Base-by-base conservation (phyloP, 116 monocot genomes). In the Iris pallida region DNA sequence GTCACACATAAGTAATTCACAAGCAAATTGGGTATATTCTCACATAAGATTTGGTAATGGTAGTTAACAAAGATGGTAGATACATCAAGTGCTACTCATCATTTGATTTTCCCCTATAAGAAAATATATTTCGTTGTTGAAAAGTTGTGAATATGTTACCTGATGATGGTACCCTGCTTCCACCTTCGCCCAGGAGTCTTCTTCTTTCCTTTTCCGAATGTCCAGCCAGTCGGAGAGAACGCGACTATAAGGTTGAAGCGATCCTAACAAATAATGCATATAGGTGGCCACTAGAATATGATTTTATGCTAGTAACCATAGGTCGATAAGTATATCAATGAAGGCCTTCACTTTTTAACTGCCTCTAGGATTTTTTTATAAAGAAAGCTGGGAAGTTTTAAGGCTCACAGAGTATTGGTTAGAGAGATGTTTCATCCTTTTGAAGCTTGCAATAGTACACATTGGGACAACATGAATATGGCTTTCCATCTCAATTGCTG, bases 401-500 rank as follows among this genome's bases (percentile, higher is more conserved):
- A 45, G 55, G 7, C 90, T 84, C 66, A 98, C 98, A 57, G 83
- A 75, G 57, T 93, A 98, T 74, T 86, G 98, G 59, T 82, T 76
- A 11, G 88, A 79, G 72, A 98, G 55, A 75, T 86, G 78, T 70
- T 87, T 98, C 87, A 98, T 85, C 68, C 98, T 68, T 76, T 93
- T 99, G 83, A 99, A 99, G 83, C 90, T 93, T 63, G 98, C 98
- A 52, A 93, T 83, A 20, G 87, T 86, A 93, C 98, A 93, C 93
- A 98, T 76, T 7, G 93, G 98, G 45, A 98, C 98, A 53, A 98
- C 84, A 82, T 93, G 98, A 65, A 99, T 88, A 54, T 88, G 77
- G 64, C 98, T 99, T 58, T 99, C 93, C 71, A 75, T 82, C 69
- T 99, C 98, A 76, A 86, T 93, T 30, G 66, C 65, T 15, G 98